These are phyloP conservation scores for Penicillium sp. DNA, from an alignment of 2,329 filamentous ascomycete species.

Conservation along the genomic window DNA sequence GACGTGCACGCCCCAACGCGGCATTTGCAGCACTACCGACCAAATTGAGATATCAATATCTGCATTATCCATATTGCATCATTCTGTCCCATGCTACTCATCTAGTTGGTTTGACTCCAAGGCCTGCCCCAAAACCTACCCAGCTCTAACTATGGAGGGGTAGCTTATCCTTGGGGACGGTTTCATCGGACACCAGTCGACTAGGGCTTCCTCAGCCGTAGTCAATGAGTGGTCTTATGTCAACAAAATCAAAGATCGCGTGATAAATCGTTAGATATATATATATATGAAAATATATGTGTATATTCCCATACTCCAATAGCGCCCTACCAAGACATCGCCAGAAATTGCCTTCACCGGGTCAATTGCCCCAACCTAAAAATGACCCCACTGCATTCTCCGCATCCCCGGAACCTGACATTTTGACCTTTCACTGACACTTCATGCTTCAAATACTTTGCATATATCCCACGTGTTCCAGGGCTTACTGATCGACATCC, in stretches of 20 bases:
- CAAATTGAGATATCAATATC: not conserved
- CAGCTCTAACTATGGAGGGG: too few species aligned
- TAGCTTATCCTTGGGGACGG: too few species aligned
- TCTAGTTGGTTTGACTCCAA: too few species aligned
- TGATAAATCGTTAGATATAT: too few species aligned
- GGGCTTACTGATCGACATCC: not conserved
- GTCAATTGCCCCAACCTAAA: not conserved
- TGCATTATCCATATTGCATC: not conserved
- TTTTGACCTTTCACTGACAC: not conserved
- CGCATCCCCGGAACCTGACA: slow-evolving; percentile 5
- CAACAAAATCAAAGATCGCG: too few species aligned
- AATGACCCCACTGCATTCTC: slow-evolving; percentile 10
- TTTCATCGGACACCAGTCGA: too few species aligned
- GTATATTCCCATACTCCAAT: too few species aligned
- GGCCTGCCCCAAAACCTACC: too few species aligned
- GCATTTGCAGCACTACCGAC: not conserved
- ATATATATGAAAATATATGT: too few species aligned
- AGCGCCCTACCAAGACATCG: not conserved
- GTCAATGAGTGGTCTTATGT: not conserved
- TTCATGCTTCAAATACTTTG: not conserved
- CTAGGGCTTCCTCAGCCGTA: not conserved
- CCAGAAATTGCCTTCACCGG: not conserved
- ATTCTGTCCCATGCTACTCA: not conserved
- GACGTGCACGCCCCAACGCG: not conserved
- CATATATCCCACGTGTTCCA: slow-evolving; percentile 1